A percentile compares a stretch with the other conserved stretches of the same genome.
These are phyloP conservation scores for Pleurotus eryngii DNA, from an alignment of 768 basidiomycete species.

Conservation along the genomic window DNA sequence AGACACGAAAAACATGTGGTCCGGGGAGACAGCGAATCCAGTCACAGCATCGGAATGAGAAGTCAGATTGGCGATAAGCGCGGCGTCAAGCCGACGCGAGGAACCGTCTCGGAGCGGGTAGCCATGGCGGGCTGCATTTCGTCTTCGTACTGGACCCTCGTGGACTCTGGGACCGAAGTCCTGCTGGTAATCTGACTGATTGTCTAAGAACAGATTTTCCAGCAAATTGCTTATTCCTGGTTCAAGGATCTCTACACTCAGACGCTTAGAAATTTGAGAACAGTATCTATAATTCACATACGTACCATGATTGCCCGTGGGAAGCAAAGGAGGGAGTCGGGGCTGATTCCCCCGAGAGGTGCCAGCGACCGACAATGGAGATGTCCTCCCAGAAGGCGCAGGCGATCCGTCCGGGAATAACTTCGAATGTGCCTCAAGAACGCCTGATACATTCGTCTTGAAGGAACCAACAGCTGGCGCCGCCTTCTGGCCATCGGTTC, in stretches of 20 bases:
- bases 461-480: constrained; percentile 89
- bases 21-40: constrained; percentile 83
- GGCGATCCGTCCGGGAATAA: constrained; percentile 64
- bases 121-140: constrained; percentile 67
- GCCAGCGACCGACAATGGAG: constrained; percentile 64
- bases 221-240: constrained; percentile 85
- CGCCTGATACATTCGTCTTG: constrained; percentile 76
- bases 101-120: constrained; percentile 65
- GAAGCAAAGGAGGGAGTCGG: constrained; percentile 50
- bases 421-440: constrained; percentile 74
- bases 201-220: constrained; percentile 87
- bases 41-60: constrained; percentile 83
- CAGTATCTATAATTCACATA: neutral
- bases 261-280: constrained; percentile 3
- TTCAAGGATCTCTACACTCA: constrained; percentile 75
- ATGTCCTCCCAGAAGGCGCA: constrained; percentile 73
- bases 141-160: constrained; percentile 75
- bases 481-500: constrained; percentile 77
- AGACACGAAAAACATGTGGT: constrained; percentile 92
- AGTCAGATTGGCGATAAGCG: constrained; percentile 77
- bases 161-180: constrained; percentile 92
- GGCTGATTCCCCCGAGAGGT: constrained; percentile 47
- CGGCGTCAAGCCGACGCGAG: constrained; percentile 65
- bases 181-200: constrained; percentile 76
- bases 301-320: constrained; percentile 74